Base-by-base conservation (phyloP, 2,329 filamentous ascomycete genomes). In the Phymatotrichopsis omnivora region DNA sequence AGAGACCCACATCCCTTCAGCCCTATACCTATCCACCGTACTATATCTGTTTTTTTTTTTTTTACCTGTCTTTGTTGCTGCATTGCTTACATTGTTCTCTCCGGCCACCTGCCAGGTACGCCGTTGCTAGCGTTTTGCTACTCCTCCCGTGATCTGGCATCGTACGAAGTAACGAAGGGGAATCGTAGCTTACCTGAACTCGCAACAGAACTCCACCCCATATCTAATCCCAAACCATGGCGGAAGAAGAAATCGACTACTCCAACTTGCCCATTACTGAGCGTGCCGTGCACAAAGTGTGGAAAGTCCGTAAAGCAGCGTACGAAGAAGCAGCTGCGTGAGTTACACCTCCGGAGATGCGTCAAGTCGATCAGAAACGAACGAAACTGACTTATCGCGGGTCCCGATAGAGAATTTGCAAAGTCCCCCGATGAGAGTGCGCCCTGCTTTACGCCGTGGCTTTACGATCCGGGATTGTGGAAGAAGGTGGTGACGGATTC, bases 261-360 rank as follows among this genome's bases (percentile, higher is more conserved):
- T 81, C 78, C 66, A 76, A 80, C 54, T 68, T 93, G 52, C 82
- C 85, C 32, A 65, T 93, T 45, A 70, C 77, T 33, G 85, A 93
- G 54, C 77, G 85, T 62, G 93, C 87, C 67, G 70, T 75, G 43
- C 85, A 93, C 70, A 93, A 93, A 70, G 77, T 80, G 83, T 98
- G 91, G 91, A 98, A 98, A 73, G 87, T 93, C 31, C 77, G 91
- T 60, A 98, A 98, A 68, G 78, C 78, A 61, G 91, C 80, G 42
- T 98, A 96, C 63, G 91, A 98, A 71, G 85, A 91, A 56, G 87
- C 52, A 40, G 50, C 47, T 30, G 51, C 48, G 52, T 54, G 24
- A 39, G 52, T 48, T 39, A 12, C 34, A 16, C 33, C 5, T n/a
- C 32, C 31, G 12, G 16, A 23, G 22, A n/a, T 33, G 8, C 27